Base-by-base conservation (phyloP, 2,329 filamentous ascomycete genomes). In the Trichoderma semiorbis region DNA sequence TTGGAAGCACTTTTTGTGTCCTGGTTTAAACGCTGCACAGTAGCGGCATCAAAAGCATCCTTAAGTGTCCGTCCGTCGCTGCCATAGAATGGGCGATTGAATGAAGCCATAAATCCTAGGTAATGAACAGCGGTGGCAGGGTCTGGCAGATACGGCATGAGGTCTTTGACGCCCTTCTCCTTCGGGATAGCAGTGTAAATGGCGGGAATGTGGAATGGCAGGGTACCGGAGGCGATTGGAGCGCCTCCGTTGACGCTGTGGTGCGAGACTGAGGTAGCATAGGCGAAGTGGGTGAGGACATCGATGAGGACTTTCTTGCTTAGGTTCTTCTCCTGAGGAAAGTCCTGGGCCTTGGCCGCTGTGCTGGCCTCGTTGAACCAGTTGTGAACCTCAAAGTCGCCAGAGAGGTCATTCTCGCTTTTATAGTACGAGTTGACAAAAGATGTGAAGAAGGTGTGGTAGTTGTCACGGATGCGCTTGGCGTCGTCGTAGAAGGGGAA, bases 351-450 rank as follows among this genome's bases (percentile, higher is more conserved):
- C 43, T 21, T 12, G 43, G 43, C 43, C 43, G 1, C 1, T 2
- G 76, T 77, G 63, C 77, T 80, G 28, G 81, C 82, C 77, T 86
- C 84, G 2, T 65, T 58, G 32, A 84, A 78, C 84, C 84, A 86
- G n/a, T 78, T 78, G 69, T 83, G 80, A 1, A 86, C 75, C 72
- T 86, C 85, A 0, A 60, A 26, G 73, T 87, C 85, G 5, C 70
- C 66, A 1, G 69, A 65, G 11, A 86, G 73, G 7, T 76, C 76
- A 1, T 67, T 63, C 61, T 82, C 77, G 32, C 74, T 74, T 2
- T 71, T 4, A 76, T 87, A 87, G 77, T 84, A 86, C 0, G 84
- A 81, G 50, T 82, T 75, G n/a, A 86, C 78, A 71, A 85, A 84
- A 3, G 78, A 70, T 11, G 74, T 75, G 73, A 85, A 80, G 75